Conservation (phyloP, 2,329 filamentous ascomycete genomes). For the Fusarium bulbicola region DNA sequence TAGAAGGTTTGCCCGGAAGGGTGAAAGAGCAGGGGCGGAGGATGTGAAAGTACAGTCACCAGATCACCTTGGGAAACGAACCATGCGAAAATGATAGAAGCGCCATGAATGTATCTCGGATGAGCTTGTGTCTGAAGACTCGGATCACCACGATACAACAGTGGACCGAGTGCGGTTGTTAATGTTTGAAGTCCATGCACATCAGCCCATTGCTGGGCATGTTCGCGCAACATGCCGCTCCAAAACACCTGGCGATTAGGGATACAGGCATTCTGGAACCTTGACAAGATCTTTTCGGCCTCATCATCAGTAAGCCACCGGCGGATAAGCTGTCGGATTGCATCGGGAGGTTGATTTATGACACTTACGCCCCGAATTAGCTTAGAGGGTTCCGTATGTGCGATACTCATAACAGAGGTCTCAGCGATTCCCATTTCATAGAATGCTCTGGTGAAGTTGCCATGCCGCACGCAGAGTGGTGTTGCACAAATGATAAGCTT, state of each 20-base stretch:
- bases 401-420: no score
- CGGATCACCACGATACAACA: no score
- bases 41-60: constrained; percentile 21
- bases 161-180: constrained; percentile 26
- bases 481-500: no score
- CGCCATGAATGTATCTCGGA: constrained; percentile 35
- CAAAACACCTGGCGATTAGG: constrained; percentile 26
- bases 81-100: constrained; percentile 32
- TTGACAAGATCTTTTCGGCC: neutral
- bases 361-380: no score
- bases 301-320: neutral
- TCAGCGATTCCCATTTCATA: fast-evolving
- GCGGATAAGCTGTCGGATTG: neutral
- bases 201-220: constrained; percentile 30
- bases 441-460: neutral
- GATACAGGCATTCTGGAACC: neutral
- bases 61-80: constrained; percentile 12
- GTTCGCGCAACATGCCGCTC: constrained; percentile 26
- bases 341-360: neutral
- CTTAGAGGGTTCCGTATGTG: neutral
- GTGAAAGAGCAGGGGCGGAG: constrained; percentile 27
- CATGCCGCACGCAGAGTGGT: fast-evolving
- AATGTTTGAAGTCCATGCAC: constrained; percentile 16
- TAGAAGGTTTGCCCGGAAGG: constrained; percentile 17
- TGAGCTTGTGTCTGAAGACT: no score